Evolutionary conservation across 768 basidiomycete species (phyloP).

Genomic region (Cubamyces sp.): DNA sequence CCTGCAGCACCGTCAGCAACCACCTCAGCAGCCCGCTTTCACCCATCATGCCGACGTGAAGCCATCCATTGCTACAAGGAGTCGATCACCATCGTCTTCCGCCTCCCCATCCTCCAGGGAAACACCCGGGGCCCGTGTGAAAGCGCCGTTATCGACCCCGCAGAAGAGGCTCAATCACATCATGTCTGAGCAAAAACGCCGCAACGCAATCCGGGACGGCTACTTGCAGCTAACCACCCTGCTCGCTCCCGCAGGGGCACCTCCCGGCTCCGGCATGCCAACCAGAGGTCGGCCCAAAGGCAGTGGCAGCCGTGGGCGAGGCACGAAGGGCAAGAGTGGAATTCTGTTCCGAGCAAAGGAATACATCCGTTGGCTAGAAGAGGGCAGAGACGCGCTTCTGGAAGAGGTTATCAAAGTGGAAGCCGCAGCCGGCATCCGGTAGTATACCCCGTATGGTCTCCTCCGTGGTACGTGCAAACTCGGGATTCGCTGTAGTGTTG

Average conservation of each 20-base stretch:
- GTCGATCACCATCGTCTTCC: conserved; percentile 22
- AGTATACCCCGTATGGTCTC: not conserved
- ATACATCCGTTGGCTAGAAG: conserved; percentile 85
- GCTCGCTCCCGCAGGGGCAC: conserved; percentile 77
- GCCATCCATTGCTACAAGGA: conserved; percentile 2
- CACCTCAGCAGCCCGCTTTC: not conserved
- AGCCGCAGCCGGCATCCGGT: conserved; percentile 60
- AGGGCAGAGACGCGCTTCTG: conserved; percentile 71
- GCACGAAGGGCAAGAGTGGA: conserved; percentile 86
- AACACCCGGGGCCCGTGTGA: conserved; percentile 36
- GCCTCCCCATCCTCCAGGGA: conserved; percentile 24
- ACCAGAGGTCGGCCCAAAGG: conserved; percentile 82
- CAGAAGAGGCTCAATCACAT: conserved; percentile 93
- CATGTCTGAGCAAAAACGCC: conserved; percentile 91
- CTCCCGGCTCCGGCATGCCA: conserved; percentile 68
- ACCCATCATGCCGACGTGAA: conserved; percentile 4
- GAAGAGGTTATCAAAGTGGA: conserved; percentile 73
- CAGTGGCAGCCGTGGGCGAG: conserved; percentile 58
- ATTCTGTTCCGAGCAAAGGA: conserved; percentile 87
- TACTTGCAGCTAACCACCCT: conserved; percentile 85
- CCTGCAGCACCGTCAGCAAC: not conserved
- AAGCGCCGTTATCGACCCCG: conserved; percentile 76
- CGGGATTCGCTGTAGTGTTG: not conserved
- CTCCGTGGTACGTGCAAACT: not conserved
- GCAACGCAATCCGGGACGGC: conserved; percentile 89